These are phyloP conservation scores for Peribolospora baueri DNA, from an alignment of 768 basidiomycete genomes.

Conservation along the genomic window DNA sequence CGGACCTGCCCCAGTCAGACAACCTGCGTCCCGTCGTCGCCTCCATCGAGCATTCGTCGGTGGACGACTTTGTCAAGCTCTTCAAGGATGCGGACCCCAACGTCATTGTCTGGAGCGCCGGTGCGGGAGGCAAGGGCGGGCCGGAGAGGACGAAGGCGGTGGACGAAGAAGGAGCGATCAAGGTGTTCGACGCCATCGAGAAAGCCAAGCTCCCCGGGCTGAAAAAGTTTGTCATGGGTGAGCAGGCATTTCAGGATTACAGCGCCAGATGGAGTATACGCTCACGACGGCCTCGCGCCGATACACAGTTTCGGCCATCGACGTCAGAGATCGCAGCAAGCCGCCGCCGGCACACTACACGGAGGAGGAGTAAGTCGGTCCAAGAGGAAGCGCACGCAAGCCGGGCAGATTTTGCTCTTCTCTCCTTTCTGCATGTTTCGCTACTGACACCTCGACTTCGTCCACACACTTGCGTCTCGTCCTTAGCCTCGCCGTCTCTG, in stretches of 20 bases:
- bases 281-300: neutral
- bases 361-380: conserved; percentile 21
- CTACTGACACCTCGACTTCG: neutral
- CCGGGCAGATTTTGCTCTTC: neutral
- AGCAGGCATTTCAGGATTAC: conserved; percentile 6
- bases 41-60: conserved; percentile 32
- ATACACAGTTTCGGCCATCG: conserved; percentile 32
- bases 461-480: neutral
- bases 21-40: conserved; percentile 29
- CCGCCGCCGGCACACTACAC: conserved; percentile 18
- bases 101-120: conserved; percentile 24
- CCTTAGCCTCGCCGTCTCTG: conserved; percentile 17
- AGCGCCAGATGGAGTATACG: neutral
- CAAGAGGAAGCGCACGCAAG: conserved; percentile 18
- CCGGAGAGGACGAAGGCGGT: conserved; percentile 28
- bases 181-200: conserved; percentile 46
- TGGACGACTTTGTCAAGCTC: conserved; percentile 25
- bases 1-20: conserved; percentile 25
- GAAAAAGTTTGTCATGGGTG: conserved; percentile 2
- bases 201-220: conserved; percentile 19
- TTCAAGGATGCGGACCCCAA: conserved; percentile 22
- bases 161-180: conserved; percentile 38
- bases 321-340: conserved; percentile 30
- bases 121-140: conserved; percentile 36
- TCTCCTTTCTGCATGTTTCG: neutral